Base-by-base conservation (phyloP, 352 stramenopile species). In the Phytophthora tubulina region DNA sequence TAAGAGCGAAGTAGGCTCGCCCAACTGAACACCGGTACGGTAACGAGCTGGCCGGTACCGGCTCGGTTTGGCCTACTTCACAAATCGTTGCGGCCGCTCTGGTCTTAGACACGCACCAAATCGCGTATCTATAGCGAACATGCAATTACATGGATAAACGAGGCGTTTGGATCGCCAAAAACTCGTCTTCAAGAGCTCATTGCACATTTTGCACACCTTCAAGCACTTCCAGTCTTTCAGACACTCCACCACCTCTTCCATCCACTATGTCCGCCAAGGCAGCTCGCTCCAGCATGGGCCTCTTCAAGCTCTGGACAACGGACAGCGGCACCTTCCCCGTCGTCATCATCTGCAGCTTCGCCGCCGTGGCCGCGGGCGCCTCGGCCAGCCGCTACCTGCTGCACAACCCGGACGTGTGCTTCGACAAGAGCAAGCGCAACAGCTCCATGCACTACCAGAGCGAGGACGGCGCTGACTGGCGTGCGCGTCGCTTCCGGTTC, bases 291-390 rank as follows among this genome's bases (percentile, higher is more conserved):
- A 55, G 48, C 54, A 78, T 86, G 65, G 64, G 76, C 31, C 41
- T 87, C 60, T 73, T 79, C 67, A 84, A 82, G 54, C 79, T 87
- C 66, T 87, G 79, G 79, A 82, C 63, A 38, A 87, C 79, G 1
- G 79, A 87, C 72, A 75, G 63, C 41, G 75, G 79, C 53, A 87
- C 79, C 33, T 83, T 87, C 63, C 70, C 79, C 17, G 70, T 82
- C 35, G 64, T 86, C 60, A 75, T 86, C 61, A 78, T 76, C 65
- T 73, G 68, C 36, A 68, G 67, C 54, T 68, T 80, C 57, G 79
- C 75, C 56, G 67, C 76, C 27, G 60, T 79, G 35, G 76, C 54
- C 51, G 76, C 72, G 45, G 63, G 64, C 35, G 39, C 64, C 62
- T 79, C 53, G 46, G 68, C 74, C 45, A 65, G 60, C 30, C 76